Evolutionary conservation across 768 basidiomycete species (phyloP).

Genomic region (Gyrodon lividus): DNA sequence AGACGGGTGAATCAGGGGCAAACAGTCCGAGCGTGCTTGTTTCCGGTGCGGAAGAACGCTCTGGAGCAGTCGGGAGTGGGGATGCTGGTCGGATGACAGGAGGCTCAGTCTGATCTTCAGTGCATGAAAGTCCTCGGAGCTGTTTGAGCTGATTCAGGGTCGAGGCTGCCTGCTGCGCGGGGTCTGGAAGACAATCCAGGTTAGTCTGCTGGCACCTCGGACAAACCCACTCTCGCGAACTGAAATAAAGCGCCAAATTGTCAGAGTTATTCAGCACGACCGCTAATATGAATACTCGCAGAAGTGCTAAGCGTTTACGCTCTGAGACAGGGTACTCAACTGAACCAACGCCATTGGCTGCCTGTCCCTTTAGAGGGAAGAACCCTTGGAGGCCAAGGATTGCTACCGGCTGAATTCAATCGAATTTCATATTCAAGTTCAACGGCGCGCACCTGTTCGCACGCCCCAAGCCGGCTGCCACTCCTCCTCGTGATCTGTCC

Average conservation of each 20-base stretch:
- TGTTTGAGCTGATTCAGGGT: slow-evolving; percentile 14
- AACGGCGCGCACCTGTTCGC: slow-evolving; percentile 66
- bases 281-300: slow-evolving; percentile 49
- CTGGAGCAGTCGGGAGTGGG: slow-evolving; percentile 16
- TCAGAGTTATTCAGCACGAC: slow-evolving; percentile 9
- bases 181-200: slow-evolving; percentile 70
- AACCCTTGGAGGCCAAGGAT: slow-evolving; percentile 88
- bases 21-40: not conserved
- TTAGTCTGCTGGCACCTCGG: slow-evolving; percentile 71
- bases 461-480: slow-evolving; percentile 99
- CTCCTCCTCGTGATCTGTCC: slow-evolving; percentile 85
- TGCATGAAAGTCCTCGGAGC: slow-evolving; percentile 24
- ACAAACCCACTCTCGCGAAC: slow-evolving; percentile 81
- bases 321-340: slow-evolving; percentile 75
- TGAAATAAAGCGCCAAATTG: slow-evolving; percentile 29
- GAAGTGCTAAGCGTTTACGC: slow-evolving; percentile 70
- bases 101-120: slow-evolving; percentile 12
- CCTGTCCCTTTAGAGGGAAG: slow-evolving; percentile 85
- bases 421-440: slow-evolving; percentile 7
- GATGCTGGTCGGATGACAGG: slow-evolving; percentile 17
- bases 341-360: slow-evolving; percentile 84
- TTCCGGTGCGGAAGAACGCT: slow-evolving; percentile 15
- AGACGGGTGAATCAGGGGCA: slow-evolving; percentile 18
- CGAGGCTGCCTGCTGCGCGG: slow-evolving; percentile 25
- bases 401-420: slow-evolving; percentile 43